Evolutionary conservation across 306 rosid species (phyloP).

Genomic region (Quercus engelmannii): DNA sequence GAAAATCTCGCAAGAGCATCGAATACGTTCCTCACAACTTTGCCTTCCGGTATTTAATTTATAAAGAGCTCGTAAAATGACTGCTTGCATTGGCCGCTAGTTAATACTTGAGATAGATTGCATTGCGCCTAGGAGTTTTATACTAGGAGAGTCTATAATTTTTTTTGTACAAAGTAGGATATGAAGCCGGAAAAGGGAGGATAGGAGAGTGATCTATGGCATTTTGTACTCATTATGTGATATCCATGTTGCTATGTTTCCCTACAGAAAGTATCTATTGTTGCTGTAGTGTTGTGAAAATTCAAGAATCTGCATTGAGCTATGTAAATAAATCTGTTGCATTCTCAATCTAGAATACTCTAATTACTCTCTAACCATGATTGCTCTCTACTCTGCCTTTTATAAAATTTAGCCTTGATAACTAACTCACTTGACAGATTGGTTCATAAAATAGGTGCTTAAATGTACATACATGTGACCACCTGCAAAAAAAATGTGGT

Average conservation of each 20-base stretch:
- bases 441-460: neutral
- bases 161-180: conserved; percentile 61
- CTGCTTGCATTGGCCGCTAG: conserved; percentile 12
- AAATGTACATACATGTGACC: neutral
- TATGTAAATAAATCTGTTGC: conserved; percentile 30
- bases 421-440: neutral
- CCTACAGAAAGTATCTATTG: conserved; percentile 17
- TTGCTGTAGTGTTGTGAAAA: conserved; percentile 13
- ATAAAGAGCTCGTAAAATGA: conserved; percentile 75
- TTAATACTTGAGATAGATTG: conserved; percentile 8
- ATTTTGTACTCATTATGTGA: conserved; percentile 21
- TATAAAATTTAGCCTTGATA: neutral
- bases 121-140: conserved; percentile 10
- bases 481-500: no score
- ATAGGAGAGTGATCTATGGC: conserved; percentile 23
- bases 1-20: conserved; percentile 63
- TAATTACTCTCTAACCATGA: neutral
- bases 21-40: conserved; percentile 84
- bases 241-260: neutral
- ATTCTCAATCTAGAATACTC: neutral
- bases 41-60: conserved; percentile 77
- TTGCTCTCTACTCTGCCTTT: neutral
- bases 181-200: conserved; percentile 11
- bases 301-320: conserved; percentile 13
- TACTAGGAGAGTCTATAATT: conserved; percentile 5